Percentiles rank a stretch among this genome's conserved stretches.
Evolutionary conservation across 169 alveolate genomes (phyloP).

Genomic region (Plasmodium yoelii): DNA sequence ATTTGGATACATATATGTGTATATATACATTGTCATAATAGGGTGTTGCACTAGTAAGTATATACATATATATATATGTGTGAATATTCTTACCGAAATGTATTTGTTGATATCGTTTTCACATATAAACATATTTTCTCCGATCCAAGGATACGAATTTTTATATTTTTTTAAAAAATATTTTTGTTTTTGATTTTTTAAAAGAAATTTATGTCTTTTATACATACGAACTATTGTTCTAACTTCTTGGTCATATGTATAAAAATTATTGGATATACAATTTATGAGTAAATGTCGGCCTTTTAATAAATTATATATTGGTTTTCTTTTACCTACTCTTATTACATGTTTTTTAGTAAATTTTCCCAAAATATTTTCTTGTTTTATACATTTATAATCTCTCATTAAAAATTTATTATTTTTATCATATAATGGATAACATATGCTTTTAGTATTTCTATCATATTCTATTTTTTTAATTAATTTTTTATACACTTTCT

Average conservation of each 20-base stretch:
- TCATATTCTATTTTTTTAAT: constrained; percentile 49
- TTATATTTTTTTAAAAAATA: constrained; percentile 28
- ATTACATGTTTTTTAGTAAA: constrained; percentile 38
- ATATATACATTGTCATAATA: background rate
- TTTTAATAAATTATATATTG: background rate
- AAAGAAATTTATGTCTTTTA: constrained; percentile 34
- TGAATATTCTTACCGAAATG: constrained; percentile 27
- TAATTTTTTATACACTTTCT: constrained; percentile 30
- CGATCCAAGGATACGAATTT: constrained; percentile 64
- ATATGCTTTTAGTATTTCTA: constrained; percentile 10
- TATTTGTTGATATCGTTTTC: constrained; percentile 29
- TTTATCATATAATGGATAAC: constrained; percentile 42
- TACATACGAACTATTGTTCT: constrained; percentile 31
- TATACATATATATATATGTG: background rate
- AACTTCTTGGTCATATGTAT: constrained; percentile 40
- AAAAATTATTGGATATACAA: constrained; percentile 21
- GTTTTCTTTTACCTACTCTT: constrained; percentile 9
- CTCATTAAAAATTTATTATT: constrained; percentile 34
- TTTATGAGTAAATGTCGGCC: constrained; percentile 37
- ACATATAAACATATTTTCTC: constrained; percentile 35
- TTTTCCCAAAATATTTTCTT: constrained; percentile 35
- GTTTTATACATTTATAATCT: constrained; percentile 58
- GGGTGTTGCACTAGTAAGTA: background rate
- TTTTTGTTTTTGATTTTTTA: constrained; percentile 30
- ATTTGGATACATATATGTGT: background rate